Evolutionary conservation across 2,329 filamentous ascomycete species (phyloP).

Genomic region (Pestalotiopsis sp.): DNA sequence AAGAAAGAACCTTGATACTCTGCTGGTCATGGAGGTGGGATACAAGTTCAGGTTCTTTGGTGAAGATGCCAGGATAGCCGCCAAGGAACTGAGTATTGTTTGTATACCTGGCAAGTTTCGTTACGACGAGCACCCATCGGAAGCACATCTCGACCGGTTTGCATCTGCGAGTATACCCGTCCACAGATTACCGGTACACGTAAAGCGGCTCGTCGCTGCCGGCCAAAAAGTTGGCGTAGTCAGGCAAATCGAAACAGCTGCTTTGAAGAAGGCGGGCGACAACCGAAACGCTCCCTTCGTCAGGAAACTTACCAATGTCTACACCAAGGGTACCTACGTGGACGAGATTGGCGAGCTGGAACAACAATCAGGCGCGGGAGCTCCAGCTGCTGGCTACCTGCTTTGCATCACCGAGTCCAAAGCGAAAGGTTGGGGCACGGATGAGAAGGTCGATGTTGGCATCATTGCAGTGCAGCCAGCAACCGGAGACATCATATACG

Average conservation of each 20-base stretch:
- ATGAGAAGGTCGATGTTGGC: slow-evolving; percentile 91
- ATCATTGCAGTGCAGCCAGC: slow-evolving; percentile 93
- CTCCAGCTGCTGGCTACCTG: slow-evolving; percentile 78
- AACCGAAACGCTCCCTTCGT: slow-evolving; percentile 93
- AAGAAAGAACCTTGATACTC: slow-evolving; percentile 82
- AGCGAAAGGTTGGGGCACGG: slow-evolving; percentile 77
- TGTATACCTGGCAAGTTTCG: slow-evolving; percentile 95
- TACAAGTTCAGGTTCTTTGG: slow-evolving; percentile 99
- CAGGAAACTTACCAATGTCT: slow-evolving; percentile 91
- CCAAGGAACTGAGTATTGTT: slow-evolving; percentile 90
- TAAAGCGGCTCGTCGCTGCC: slow-evolving; percentile 87
- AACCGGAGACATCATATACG: slow-evolving; percentile 94
- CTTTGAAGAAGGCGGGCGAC: slow-evolving; percentile 91
- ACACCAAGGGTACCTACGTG: slow-evolving; percentile 97
- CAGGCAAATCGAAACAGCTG: slow-evolving; percentile 91
- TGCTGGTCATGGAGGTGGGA: slow-evolving; percentile 92
- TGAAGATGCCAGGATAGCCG: slow-evolving; percentile 86
- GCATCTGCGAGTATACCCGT: slow-evolving; percentile 95
- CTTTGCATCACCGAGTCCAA: slow-evolving; percentile 88
- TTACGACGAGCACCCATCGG: slow-evolving; percentile 91
- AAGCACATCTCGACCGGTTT: slow-evolving; percentile 89
- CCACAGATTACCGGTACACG: slow-evolving; percentile 88
- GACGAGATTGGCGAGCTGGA: slow-evolving; percentile 88
- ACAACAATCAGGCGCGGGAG: slow-evolving; percentile 44
- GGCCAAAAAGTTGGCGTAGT: slow-evolving; percentile 97